Base-by-base conservation (phyloP, 2,329 filamentous ascomycete species). In the Dothiorella sarmentorum region DNA sequence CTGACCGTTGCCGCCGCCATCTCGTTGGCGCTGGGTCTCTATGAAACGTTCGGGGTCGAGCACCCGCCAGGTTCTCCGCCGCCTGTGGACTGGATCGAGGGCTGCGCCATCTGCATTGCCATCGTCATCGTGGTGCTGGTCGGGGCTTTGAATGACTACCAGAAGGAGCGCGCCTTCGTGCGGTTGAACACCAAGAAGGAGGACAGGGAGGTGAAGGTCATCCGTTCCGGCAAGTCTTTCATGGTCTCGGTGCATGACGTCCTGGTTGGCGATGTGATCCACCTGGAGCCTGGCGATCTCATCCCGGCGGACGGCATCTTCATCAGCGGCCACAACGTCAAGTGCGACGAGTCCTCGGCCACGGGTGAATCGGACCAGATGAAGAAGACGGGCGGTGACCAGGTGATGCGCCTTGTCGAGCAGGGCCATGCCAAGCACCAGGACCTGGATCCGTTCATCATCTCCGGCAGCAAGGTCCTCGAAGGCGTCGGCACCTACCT, bases 291-390 rank as follows among this genome's bases (percentile, higher is more conserved):
- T 1, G 87, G 87, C 61, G 87, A 90, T 65, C 78, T 88, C 58
- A 80, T 90, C 35, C 86, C 87, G 0, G 86, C 85, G 1, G 87
- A 90, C 67, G 87, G 87, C 5, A 79, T 89, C 56, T 82, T 90
- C 61, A 85, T 90, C 61, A 77, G 80, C 10, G 85, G 85, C 1
- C 82, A 87, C 62, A 83, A 83, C 38, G 72, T 89, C 61, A 85
- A 86, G 69, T 90, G 86, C 65, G 87, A 90, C 64, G 87, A 90
- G 67, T 89, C 86, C 2, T 88, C 86, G 10, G 85, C 85, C 1
- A 90, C 87, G 11, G 87, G 87, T 63, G 87, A 90, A 72, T 89
- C 86, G 0, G 87, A 90, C 65, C 80, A 86, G 52, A 81, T 89
- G 70, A 86, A 84, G 71, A 90, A 90, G 74, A 83, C 80, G 0